A percentile compares a stretch with the other conserved stretches of the same genome.
Conservation (phyloP, 202 grass and related monocot species). For the Schoenoplectus tabernaemontani region DNA sequence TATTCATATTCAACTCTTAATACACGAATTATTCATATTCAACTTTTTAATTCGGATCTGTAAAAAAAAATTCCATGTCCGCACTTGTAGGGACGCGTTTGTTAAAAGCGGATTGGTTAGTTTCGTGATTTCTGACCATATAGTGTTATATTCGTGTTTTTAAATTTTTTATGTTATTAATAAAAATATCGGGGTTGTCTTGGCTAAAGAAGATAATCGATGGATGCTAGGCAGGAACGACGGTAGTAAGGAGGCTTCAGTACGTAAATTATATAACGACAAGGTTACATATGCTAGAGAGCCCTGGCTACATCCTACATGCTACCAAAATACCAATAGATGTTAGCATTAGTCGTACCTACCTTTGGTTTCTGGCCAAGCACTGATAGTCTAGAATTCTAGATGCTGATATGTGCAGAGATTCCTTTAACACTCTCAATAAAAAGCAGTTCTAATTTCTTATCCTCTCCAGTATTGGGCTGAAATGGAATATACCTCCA, state of each 20-base stretch:
- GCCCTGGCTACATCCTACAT: neutral
- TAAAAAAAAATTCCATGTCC: too few species aligned
- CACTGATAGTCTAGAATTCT: neutral
- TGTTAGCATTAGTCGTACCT: neutral
- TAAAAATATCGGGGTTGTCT: too few species aligned
- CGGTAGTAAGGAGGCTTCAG: neutral
- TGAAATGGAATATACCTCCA: slow-evolving; percentile 1
- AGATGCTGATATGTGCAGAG: neutral
- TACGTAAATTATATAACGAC: neutral
- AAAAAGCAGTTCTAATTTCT: neutral
- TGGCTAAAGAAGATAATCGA: neutral
- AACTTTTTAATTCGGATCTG: too few species aligned
- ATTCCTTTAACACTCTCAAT: neutral
- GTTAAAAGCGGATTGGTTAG: too few species aligned
- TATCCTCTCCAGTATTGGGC: neutral
- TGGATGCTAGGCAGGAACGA: neutral
- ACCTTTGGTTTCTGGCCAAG: neutral
- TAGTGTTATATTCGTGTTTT: too few species aligned
- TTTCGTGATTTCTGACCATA: too few species aligned
- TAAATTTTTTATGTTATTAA: too few species aligned
- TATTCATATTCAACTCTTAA: too few species aligned
- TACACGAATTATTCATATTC: too few species aligned
- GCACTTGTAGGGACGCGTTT: too few species aligned
- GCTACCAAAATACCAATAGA: neutral
- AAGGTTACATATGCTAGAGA: neutral